Evolutionary conservation across 2,329 filamentous ascomycete species (phyloP).

Genomic region (Macrophomina phaseolina): DNA sequence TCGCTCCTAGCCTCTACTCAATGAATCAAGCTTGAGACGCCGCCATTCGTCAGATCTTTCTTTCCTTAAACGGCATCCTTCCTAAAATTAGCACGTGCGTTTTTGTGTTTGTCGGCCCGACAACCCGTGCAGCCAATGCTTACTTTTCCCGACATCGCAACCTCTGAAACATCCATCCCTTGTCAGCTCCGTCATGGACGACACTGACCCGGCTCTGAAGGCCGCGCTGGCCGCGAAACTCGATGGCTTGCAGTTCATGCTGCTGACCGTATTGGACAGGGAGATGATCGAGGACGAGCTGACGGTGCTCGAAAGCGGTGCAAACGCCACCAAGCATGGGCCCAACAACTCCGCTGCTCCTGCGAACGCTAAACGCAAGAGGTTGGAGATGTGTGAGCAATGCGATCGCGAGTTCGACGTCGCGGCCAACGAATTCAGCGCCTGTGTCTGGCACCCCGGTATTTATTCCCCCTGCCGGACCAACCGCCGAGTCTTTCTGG

Average conservation of each 20-base stretch:
- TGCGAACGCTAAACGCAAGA: not conserved
- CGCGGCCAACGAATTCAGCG: not conserved
- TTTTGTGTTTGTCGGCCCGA: constrained; percentile 1
- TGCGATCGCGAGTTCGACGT: constrained; percentile 11
- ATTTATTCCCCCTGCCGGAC: not conserved
- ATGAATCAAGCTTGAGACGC: not conserved
- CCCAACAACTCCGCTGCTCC: not conserved
- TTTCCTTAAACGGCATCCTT: not conserved
- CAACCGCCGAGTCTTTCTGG: no score
- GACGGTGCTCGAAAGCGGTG: not conserved
- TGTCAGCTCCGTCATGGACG: not conserved
- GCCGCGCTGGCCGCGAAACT: not conserved
- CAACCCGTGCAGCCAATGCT: constrained; percentile 6
- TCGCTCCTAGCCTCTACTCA: not conserved
- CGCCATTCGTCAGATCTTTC: not conserved
- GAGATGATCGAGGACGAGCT: constrained; percentile 6
- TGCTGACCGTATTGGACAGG: not conserved
- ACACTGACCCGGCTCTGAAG: not conserved
- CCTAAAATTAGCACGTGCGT: not conserved
- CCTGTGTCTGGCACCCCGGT: constrained; percentile 11
- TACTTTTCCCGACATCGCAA: constrained; percentile 4
- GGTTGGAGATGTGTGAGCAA: not conserved
- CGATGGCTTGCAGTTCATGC: not conserved
- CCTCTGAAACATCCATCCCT: not conserved
- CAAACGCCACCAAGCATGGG: not conserved